These are phyloP conservation scores for Clitocybe nebularis DNA, from an alignment of 1,284 basidiomycete species.

Conservation along the genomic window DNA sequence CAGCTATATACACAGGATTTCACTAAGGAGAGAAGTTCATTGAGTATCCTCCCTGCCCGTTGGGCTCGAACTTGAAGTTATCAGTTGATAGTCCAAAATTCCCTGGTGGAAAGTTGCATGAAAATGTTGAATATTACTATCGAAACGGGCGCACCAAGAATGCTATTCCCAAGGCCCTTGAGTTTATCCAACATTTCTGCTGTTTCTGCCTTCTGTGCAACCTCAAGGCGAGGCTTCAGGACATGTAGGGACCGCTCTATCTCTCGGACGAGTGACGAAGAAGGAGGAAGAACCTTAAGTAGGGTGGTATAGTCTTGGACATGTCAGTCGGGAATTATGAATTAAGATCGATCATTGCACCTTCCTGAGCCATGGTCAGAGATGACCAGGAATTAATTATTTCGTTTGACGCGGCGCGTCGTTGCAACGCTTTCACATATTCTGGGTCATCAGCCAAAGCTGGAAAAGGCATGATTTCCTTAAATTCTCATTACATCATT, in stretches of 20 bases:
- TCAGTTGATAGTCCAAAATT: constrained; percentile 87
- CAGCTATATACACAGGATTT: neutral
- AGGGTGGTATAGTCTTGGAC: constrained; percentile 74
- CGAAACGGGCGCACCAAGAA: constrained; percentile 77
- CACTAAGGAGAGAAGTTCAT: constrained; percentile 72
- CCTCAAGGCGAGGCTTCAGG: constrained; percentile 67
- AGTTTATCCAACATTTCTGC: constrained; percentile 91
- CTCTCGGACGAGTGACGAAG: constrained; percentile 48
- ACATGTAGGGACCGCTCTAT: constrained; percentile 46
- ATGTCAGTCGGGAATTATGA: constrained; percentile 8
- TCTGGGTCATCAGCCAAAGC: constrained; percentile 81
- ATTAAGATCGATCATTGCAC: constrained; percentile 34
- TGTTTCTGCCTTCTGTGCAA: constrained; percentile 84
- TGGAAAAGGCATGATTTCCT: constrained; percentile 27
- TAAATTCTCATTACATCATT: constrained; percentile 1
- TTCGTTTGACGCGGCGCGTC: constrained; percentile 85
- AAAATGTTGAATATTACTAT: neutral
- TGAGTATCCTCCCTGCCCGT: constrained; percentile 90
- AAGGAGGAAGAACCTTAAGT: constrained; percentile 54
- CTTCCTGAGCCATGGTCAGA: constrained; percentile 79
- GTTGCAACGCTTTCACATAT: constrained; percentile 86
- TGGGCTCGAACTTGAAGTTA: constrained; percentile 93
- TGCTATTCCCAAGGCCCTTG: constrained; percentile 87
- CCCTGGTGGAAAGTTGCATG: constrained; percentile 37
- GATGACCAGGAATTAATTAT: constrained; percentile 79